These are phyloP conservation scores for Colletotrichum cordylinicola DNA, from an alignment of 2,329 filamentous ascomycete genomes.

Conservation along the genomic window DNA sequence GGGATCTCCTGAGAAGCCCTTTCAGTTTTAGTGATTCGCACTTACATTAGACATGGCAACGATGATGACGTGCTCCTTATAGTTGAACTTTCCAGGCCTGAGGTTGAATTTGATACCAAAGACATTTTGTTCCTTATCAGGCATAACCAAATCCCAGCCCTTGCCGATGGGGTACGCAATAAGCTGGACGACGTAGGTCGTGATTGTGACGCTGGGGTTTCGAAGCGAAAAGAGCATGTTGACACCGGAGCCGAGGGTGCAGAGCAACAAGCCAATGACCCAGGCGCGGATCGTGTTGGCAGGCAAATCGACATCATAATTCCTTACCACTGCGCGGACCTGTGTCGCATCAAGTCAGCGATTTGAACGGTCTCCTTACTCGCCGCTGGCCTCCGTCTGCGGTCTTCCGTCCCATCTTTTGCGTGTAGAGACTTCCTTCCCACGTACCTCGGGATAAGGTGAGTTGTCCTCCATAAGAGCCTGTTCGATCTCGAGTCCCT, in stretches of 20 bases:
- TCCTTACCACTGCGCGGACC: conserved; percentile 69
- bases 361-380: neutral
- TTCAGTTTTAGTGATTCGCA: neutral
- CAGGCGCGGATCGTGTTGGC: conserved; percentile 70
- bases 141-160: conserved; percentile 60
- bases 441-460: conserved; percentile 67
- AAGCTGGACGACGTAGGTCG: conserved; percentile 67
- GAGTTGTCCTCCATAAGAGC: conserved; percentile 69
- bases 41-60: conserved; percentile 69
- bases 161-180: conserved; percentile 65
- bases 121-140: conserved; percentile 55
- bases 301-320: conserved; percentile 69
- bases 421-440: neutral
- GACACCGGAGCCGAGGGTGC: conserved; percentile 65
- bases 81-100: conserved; percentile 63
- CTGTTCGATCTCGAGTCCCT: conserved; percentile 62
- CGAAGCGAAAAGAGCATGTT: conserved; percentile 68
- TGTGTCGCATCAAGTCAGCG: conserved; percentile 33
- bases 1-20: neutral
- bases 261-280: conserved; percentile 65
- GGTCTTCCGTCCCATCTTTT: neutral
- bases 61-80: conserved; percentile 67
- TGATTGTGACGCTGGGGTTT: conserved; percentile 64
- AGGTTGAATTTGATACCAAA: conserved; percentile 62
- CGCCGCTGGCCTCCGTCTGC: neutral